Conservation (phyloP, 2,329 filamentous ascomycete genomes). For the Fusarium foetens region DNA sequence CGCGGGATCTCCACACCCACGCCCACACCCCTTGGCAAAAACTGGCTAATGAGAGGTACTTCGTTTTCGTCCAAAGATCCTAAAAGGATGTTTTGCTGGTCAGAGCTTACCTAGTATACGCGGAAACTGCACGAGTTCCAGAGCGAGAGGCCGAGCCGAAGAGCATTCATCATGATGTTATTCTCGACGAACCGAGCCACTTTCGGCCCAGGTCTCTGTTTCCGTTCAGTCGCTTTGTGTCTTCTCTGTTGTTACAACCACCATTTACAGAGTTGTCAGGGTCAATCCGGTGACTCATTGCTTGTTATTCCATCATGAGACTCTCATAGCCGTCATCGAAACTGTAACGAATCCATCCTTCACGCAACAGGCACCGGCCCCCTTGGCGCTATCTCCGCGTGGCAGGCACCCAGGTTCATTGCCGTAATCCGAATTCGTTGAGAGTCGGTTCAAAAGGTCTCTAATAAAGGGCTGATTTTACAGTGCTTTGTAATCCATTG, state of each 20-base stretch:
- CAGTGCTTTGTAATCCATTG: constrained; percentile 38
- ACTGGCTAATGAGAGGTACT: constrained; percentile 24
- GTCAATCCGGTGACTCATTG: neutral
- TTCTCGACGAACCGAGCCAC: constrained; percentile 18
- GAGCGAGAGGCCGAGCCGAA: constrained; percentile 28
- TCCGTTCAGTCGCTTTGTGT: neutral
- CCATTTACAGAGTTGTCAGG: neutral
- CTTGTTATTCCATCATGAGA: neutral
- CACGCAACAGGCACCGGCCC: neutral
- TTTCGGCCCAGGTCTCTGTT: neutral
- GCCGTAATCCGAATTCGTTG: constrained; percentile 34
- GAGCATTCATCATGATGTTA: constrained; percentile 18
- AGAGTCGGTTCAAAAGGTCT: neutral
- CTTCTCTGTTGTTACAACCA: neutral
- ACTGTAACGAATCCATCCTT: constrained; percentile 2
- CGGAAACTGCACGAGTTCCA: constrained; percentile 9
- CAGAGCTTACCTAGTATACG: constrained; percentile 22
- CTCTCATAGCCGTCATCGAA: constrained; percentile 28
- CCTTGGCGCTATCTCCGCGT: constrained; percentile 22
- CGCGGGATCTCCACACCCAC: constrained; percentile 24
- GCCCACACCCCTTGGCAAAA: neutral
- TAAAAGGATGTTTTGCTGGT: neutral
- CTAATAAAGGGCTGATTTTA: neutral
- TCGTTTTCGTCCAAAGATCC: constrained; percentile 10
- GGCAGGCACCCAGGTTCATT: constrained; percentile 15